These are phyloP conservation scores for Balakata baccata DNA, from an alignment of 345 rosid genomes.

Conservation along the genomic window DNA sequence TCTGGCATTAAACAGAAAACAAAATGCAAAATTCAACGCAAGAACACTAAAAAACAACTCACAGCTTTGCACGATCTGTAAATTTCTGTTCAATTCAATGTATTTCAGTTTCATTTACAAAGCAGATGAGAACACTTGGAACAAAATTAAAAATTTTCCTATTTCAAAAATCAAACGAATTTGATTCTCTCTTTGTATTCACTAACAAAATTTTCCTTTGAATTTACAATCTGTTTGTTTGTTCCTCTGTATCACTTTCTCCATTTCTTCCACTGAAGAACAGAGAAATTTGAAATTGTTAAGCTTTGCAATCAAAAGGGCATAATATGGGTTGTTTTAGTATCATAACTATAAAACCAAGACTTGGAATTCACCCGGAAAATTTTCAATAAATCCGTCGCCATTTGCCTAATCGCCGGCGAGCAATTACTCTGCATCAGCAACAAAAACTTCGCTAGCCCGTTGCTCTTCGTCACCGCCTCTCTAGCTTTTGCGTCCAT, in stretches of 20 bases:
- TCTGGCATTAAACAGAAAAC: neutral
- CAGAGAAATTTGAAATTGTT: neutral
- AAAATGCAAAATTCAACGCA: neutral
- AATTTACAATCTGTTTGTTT: conserved; percentile 34
- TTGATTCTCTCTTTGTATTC: conserved; percentile 15
- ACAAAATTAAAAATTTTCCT: neutral
- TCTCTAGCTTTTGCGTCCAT: conserved; percentile 59
- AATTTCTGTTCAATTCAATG: conserved; percentile 1
- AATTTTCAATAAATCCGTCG: conserved; percentile 61
- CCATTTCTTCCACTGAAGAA: neutral
- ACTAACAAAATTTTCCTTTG: conserved; percentile 47
- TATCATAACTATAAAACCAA: conserved; percentile 62
- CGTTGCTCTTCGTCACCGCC: conserved; percentile 60
- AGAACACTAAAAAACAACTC: neutral
- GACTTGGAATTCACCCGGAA: conserved; percentile 52
- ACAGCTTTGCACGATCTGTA: neutral
- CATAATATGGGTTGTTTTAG: conserved; percentile 85
- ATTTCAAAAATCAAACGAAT: too few relatives aligned
- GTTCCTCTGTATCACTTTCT: neutral
- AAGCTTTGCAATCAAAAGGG: conserved; percentile 58
- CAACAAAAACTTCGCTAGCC: conserved; percentile 65
- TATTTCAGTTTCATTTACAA: neutral
- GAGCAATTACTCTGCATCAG: conserved; percentile 87
- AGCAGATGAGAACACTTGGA: neutral
- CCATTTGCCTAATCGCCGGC: conserved; percentile 68